These are phyloP conservation scores for Urochloa ruziziensis DNA, from an alignment of 176 grass and related monocot species.

Conservation along the genomic window DNA sequence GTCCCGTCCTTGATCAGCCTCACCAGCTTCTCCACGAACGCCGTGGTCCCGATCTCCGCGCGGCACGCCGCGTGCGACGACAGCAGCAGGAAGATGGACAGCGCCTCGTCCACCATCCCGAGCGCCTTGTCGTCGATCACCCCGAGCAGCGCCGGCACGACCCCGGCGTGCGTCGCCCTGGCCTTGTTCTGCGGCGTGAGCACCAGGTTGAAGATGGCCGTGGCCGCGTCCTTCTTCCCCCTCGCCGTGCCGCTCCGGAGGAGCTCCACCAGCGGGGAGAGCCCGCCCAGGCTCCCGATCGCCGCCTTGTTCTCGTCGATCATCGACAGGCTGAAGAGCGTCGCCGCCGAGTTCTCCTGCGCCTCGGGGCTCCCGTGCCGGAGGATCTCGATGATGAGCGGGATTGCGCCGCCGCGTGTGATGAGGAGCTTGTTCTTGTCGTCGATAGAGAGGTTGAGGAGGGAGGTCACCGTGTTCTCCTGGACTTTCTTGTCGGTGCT, in stretches of 20 bases:
- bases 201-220: slow-evolving; percentile 71
- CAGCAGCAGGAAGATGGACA: slow-evolving; percentile 62
- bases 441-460: slow-evolving; percentile 73
- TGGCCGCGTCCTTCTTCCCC: slow-evolving; percentile 79
- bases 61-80: slow-evolving; percentile 46
- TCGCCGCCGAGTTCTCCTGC: slow-evolving; percentile 74
- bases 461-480: slow-evolving; percentile 66
- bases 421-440: slow-evolving; percentile 62
- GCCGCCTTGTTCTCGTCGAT: slow-evolving; percentile 57
- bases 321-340: slow-evolving; percentile 75
- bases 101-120: slow-evolving; percentile 69
- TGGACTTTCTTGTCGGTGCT: slow-evolving; percentile 61
- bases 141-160: slow-evolving; percentile 29
- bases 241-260: slow-evolving; percentile 45
- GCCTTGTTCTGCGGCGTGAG: slow-evolving; percentile 55
- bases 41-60: slow-evolving; percentile 32
- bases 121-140: slow-evolving; percentile 48
- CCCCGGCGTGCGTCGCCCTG: slow-evolving; percentile 42
- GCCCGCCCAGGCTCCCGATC: slow-evolving; percentile 52
- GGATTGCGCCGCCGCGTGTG: slow-evolving; percentile 56
- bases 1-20: slow-evolving; percentile 63
- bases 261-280: slow-evolving; percentile 62
- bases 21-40: slow-evolving; percentile 58
- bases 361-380: slow-evolving; percentile 49
- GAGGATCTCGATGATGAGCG: slow-evolving; percentile 59